These are phyloP conservation scores for Neocallimastix lanati DNA, from an alignment of 192 early-diverging fungal genomes.

Conservation along the genomic window DNA sequence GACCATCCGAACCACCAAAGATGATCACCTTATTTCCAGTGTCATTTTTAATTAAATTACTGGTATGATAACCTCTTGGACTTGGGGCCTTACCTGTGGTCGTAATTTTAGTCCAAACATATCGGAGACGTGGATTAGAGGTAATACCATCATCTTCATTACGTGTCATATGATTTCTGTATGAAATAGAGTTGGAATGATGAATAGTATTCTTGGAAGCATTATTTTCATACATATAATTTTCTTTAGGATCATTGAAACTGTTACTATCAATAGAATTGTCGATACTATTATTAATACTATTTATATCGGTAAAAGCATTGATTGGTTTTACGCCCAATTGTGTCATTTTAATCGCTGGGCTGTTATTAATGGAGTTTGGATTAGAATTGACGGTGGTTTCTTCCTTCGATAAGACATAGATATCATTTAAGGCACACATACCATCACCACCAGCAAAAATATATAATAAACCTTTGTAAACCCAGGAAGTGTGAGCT, in stretches of 20 bases:
- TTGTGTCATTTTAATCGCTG: not conserved
- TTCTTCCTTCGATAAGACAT: conserved; percentile 6
- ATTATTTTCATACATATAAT: not conserved
- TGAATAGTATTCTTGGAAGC: not conserved
- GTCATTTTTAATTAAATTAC: conserved; percentile 67
- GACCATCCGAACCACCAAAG: conserved; percentile 74
- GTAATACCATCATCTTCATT: not conserved
- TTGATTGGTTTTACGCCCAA: not conserved
- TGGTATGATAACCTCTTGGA: conserved; percentile 74
- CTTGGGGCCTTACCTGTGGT: conserved; percentile 42
- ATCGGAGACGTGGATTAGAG: conserved; percentile 11
- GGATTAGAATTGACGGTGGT: not conserved
- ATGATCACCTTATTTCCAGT: conserved; percentile 56
- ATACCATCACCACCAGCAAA: conserved; percentile 78
- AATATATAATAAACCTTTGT: conserved; percentile 53
- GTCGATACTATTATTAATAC: not conserved
- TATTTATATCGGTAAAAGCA: not conserved
- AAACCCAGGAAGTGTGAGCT: conserved; percentile 67
- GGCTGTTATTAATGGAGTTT: not conserved
- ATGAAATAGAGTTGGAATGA: not conserved
- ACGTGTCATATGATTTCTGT: not conserved
- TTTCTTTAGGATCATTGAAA: not conserved
- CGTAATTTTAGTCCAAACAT: conserved; percentile 45
- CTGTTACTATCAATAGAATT: not conserved
- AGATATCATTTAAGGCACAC: conserved; percentile 62